These are phyloP conservation scores for Hemileccinum rubropunctum DNA, from an alignment of 768 basidiomycete genomes.

Conservation along the genomic window DNA sequence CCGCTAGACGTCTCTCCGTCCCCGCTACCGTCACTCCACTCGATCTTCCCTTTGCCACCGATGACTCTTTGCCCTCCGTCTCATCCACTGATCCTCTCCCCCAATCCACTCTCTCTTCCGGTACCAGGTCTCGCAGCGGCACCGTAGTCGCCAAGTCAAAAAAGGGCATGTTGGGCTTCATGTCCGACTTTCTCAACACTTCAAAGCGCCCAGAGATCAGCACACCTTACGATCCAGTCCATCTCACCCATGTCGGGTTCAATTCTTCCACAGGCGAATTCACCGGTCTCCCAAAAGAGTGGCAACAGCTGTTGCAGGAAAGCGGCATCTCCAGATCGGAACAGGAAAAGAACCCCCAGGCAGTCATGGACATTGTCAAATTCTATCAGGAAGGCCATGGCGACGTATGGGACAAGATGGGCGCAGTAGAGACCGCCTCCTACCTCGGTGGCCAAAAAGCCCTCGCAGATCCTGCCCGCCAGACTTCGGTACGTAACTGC, in stretches of 20 bases:
- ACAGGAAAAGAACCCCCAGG: slow-evolving; percentile 97
- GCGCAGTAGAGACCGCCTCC: slow-evolving; percentile 42
- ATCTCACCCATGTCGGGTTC: slow-evolving; percentile 99
- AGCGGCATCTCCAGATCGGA: slow-evolving; percentile 91
- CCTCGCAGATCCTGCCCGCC: slow-evolving; percentile 46
- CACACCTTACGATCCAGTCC: slow-evolving; percentile 97
- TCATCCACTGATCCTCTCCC: slow-evolving; percentile 13
- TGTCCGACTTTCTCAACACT: slow-evolving; percentile 74
- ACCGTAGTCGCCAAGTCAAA: slow-evolving; percentile 43
- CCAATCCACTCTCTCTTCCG: slow-evolving; percentile 12
- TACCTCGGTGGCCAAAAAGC: slow-evolving; percentile 28
- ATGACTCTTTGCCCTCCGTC: slow-evolving; percentile 23
- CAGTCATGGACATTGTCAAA: slow-evolving; percentile 98
- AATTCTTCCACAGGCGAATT: slow-evolving; percentile 98
- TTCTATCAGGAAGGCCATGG: slow-evolving; percentile 91
- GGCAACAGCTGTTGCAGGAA: slow-evolving; percentile 96
- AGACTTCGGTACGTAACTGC: slow-evolving; percentile 50
- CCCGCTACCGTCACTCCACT: slow-evolving; percentile 32
- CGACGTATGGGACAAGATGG: slow-evolving; percentile 86
- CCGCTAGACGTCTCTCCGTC: slow-evolving; percentile 51
- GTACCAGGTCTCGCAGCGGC: slow-evolving; percentile 41
- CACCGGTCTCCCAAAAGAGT: slow-evolving; percentile 96
- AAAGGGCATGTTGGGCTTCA: slow-evolving; percentile 62
- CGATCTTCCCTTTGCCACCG: slow-evolving; percentile 21
- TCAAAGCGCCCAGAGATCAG: slow-evolving; percentile 88